phyloP scores from a whole-genome alignment of 805 yeast genomes.

The Yarrowia sp. region DNA sequence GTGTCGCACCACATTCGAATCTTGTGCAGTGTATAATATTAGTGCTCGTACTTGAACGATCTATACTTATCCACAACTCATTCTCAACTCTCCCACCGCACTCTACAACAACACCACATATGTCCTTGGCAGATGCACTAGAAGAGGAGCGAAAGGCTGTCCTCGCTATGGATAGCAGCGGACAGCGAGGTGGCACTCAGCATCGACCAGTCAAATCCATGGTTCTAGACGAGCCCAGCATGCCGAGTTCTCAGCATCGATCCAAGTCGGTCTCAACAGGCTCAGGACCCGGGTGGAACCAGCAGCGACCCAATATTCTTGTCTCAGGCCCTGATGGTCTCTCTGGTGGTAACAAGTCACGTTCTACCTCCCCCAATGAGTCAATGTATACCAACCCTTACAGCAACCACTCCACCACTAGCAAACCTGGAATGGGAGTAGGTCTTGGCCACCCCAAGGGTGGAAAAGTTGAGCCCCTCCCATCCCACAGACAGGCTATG shows the following conservation, averaged over 20 bases:
- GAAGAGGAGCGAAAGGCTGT: constrained; percentile 33
- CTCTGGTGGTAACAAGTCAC: not conserved
- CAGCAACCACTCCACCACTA: constrained; percentile 17
- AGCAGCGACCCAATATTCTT: constrained; percentile 9
- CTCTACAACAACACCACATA: constrained; percentile 4
- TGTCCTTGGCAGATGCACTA: constrained; percentile 33
- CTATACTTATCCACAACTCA: not conserved
- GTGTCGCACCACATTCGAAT: constrained; percentile 6
- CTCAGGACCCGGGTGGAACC: constrained; percentile 3
- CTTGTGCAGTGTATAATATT: not conserved
- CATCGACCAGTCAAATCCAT: constrained; percentile 23
- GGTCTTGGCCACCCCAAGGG: constrained; percentile 11
- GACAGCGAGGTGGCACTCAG: not conserved
- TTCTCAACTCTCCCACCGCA: not conserved
- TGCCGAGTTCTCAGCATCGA: not conserved
- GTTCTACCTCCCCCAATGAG: constrained; percentile 4
- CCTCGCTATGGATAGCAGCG: constrained; percentile 27
- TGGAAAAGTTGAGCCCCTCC: not conserved
- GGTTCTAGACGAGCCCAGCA: constrained; percentile 17
- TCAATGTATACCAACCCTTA: not conserved
- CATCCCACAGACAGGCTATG: constrained; percentile 1
- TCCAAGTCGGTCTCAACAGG: constrained; percentile 16
- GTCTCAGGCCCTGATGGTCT: constrained; percentile 6
- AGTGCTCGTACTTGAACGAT: not conserved
- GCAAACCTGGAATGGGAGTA: constrained; percentile 10